Conservation (phyloP, 257 asterid species). For the Nicotiana otophora region DNA sequence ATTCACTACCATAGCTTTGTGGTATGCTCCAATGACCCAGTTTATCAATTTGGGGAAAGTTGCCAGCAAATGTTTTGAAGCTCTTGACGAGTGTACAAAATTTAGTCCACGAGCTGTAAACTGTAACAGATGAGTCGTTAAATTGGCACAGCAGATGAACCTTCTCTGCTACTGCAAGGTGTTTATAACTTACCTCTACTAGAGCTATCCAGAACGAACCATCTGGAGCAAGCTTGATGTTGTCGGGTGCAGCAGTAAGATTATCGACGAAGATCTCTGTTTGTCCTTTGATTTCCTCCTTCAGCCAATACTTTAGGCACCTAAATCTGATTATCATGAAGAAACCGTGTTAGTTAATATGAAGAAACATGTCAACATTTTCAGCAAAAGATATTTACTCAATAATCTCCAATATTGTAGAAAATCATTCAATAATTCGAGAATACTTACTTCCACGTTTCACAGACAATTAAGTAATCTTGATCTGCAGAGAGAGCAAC, state of each 20-base stretch:
- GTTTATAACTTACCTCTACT: conserved; percentile 30
- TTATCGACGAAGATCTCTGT: conserved; percentile 48
- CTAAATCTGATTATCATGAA: conserved; percentile 36
- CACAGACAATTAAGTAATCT: conserved; percentile 60
- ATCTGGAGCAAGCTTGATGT: conserved; percentile 75
- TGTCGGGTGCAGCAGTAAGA: conserved; percentile 60
- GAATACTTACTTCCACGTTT: conserved; percentile 54
- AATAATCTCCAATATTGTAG: not conserved
- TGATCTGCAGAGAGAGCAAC: conserved; percentile 49
- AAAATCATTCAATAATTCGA: not conserved
- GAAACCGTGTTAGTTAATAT: not conserved
- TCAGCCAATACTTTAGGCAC: conserved; percentile 63
- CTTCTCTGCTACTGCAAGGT: not conserved
- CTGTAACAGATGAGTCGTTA: conserved; percentile 17
- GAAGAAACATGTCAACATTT: not conserved
- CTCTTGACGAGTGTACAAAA: conserved; percentile 28
- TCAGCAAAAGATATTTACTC: not conserved
- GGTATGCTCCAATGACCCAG: not conserved
- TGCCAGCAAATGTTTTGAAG: conserved; percentile 22
- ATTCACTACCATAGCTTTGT: conserved; percentile 50
- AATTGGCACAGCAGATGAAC: not conserved
- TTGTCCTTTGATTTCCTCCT: conserved; percentile 39
- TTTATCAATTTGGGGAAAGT: conserved; percentile 19
- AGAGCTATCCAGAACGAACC: conserved; percentile 72
- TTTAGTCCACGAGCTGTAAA: conserved; percentile 20